Percentiles rank a stretch among this genome's conserved stretches.
Evolutionary conservation across 345 rosid genomes (phyloP).

Genomic region (Boechera divaricarpa): DNA sequence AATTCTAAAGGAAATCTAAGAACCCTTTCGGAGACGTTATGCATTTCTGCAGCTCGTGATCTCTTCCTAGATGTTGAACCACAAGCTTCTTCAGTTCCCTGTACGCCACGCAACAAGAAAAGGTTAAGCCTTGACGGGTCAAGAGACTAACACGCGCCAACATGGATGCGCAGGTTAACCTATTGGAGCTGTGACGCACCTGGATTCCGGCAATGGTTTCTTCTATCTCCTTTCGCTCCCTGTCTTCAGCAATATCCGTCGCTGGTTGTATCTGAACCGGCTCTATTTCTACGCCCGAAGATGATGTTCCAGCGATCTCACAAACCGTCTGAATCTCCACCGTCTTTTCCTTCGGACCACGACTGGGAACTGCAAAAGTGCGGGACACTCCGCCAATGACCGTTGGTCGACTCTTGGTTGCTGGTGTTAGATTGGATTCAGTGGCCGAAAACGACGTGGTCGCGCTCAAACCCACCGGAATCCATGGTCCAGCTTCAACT

Average conservation of each 20-base stretch:
- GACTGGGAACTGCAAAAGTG: constrained; percentile 17
- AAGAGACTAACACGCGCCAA: background rate
- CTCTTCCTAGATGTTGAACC: constrained; percentile 72
- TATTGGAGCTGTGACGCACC: background rate
- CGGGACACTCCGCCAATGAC: background rate
- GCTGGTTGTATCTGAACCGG: background rate
- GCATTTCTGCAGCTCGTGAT: constrained; percentile 88
- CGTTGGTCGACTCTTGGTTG: background rate
- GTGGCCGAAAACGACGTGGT: constrained; percentile 5
- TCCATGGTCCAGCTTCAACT: constrained; percentile 11
- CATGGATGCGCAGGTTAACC: background rate
- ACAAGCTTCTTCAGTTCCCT: constrained; percentile 48
- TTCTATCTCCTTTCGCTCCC: constrained; percentile 26
- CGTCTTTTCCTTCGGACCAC: constrained; percentile 13
- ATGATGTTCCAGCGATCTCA: background rate
- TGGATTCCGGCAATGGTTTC: background rate
- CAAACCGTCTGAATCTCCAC: background rate
- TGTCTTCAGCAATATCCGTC: background rate
- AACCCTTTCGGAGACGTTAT: constrained; percentile 85
- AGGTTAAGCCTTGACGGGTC: background rate
- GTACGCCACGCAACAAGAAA: background rate
- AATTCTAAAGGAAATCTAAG: constrained; percentile 9
- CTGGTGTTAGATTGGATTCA: constrained; percentile 4
- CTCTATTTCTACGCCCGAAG: constrained; percentile 13
- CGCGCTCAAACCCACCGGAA: constrained; percentile 13